A percentile compares a stretch with the other conserved stretches of the same genome.
Evolutionary conservation across 768 basidiomycete species (phyloP).

Genomic region (Termitomyces sp.): DNA sequence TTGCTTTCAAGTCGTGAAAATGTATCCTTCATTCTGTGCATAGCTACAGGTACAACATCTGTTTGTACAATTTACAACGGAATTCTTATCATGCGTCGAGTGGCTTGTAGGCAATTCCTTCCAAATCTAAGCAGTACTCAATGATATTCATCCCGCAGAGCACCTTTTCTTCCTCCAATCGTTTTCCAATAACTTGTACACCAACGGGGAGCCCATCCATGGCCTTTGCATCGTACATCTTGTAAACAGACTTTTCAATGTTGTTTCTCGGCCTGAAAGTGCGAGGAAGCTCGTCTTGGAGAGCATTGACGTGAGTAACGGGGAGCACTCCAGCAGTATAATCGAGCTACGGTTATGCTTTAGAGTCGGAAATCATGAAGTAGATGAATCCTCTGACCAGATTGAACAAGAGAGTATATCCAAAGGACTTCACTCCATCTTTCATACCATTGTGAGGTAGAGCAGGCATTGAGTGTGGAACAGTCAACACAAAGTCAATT

Average conservation of each 20-base stretch:
- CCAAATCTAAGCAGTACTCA: conserved; percentile 26
- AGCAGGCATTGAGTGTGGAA: conserved; percentile 54
- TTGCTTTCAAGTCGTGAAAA: neutral
- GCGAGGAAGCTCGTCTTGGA: conserved; percentile 33
- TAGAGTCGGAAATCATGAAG: neutral
- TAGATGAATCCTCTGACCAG: conserved; percentile 32
- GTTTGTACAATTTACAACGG: neutral
- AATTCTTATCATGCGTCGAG: conserved; percentile 5
- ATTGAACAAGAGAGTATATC: conserved; percentile 63
- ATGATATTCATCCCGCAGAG: conserved; percentile 57
- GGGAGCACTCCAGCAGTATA: conserved; percentile 56
- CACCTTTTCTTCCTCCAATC: conserved; percentile 64
- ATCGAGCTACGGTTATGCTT: conserved; percentile 32
- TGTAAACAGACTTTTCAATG: conserved; percentile 42
- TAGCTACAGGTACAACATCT: neutral
- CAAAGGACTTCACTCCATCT: conserved; percentile 46
- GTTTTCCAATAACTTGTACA: conserved; percentile 55
- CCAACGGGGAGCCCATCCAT: conserved; percentile 62
- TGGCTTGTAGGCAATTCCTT: conserved; percentile 21
- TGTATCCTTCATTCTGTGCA: neutral
- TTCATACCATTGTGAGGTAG: conserved; percentile 51
- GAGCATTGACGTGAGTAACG: conserved; percentile 46
- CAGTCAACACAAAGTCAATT: conserved; percentile 57
- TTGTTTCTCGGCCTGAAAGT: conserved; percentile 36
- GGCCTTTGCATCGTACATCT: conserved; percentile 44